phyloP scores from a whole-genome alignment of 2,329 filamentous ascomycete species.

The Curvularia verruculosa region DNA sequence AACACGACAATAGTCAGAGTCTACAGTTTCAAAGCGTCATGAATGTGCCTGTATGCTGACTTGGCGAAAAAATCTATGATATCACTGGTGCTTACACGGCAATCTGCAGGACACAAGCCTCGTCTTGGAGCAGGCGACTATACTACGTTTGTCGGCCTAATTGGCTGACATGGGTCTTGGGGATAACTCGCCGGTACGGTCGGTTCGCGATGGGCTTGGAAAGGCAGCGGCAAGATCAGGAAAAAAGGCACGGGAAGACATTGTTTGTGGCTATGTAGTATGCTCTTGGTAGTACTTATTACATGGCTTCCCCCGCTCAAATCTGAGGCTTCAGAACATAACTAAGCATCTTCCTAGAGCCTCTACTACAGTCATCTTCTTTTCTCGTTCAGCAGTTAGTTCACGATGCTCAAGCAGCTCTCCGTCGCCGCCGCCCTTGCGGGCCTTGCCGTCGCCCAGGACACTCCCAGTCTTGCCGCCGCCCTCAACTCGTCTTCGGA shows the following conservation, averaged over 20 bases:
- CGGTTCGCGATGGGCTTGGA: conserved; percentile 18
- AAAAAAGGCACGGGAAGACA: background rate
- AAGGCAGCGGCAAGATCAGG: conserved; percentile 17
- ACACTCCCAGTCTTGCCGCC: conserved; percentile 24
- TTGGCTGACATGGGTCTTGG: conserved; percentile 22
- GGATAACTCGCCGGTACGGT: conserved; percentile 15
- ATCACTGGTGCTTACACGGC: conserved; percentile 21
- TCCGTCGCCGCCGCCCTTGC: conserved; percentile 47
- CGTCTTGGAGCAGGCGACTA: conserved; percentile 14
- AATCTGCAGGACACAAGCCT: conserved; percentile 19
- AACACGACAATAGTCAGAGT: conserved; percentile 23
- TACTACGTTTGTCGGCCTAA: conserved; percentile 20
- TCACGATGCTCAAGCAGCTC: conserved; percentile 50
- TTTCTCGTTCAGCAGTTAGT: conserved; percentile 1
- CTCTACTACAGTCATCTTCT: background rate
- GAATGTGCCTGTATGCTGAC: conserved; percentile 25
- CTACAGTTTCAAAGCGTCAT: conserved; percentile 22
- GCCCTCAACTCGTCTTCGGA: conserved; percentile 29
- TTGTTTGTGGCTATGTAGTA: conserved; percentile 13
- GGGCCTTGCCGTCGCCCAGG: conserved; percentile 41
- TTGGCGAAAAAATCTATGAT: conserved; percentile 25
- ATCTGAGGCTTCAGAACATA: conserved; percentile 4
- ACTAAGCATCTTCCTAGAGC: background rate
- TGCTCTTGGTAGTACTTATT: conserved; percentile 26
- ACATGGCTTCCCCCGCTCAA: conserved; percentile 18